phyloP scores from a whole-genome alignment of 495 filamentous ascomycete genomes.

The Trichoderma orchidacearum region DNA sequence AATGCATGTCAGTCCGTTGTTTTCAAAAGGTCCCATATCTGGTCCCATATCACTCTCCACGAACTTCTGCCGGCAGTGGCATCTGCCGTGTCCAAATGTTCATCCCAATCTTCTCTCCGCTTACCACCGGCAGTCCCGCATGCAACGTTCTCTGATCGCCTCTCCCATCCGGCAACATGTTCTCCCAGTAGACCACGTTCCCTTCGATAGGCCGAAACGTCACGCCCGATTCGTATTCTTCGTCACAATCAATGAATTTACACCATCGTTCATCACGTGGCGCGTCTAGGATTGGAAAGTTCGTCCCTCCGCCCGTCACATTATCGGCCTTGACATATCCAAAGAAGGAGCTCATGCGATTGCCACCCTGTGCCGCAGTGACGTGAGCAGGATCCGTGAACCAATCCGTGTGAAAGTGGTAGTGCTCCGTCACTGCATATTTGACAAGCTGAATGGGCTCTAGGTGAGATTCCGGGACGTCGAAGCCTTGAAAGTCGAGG shows the following conservation, averaged over 20 bases:
- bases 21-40: too few species aligned
- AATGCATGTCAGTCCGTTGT: too few species aligned
- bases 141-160: conserved; percentile 57
- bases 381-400: conserved; percentile 28
- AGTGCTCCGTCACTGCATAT: conserved; percentile 32
- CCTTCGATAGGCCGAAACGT: conserved; percentile 55
- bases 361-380: conserved; percentile 26
- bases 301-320: conserved; percentile 40
- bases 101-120: conserved; percentile 63
- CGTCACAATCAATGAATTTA: conserved; percentile 44
- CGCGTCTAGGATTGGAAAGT: conserved; percentile 33
- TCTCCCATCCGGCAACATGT: conserved; percentile 40
- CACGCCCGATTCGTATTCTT: conserved; percentile 38
- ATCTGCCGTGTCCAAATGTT: conserved; percentile 57
- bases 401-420: conserved; percentile 45
- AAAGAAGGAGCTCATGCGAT: conserved; percentile 40
- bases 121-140: conserved; percentile 52
- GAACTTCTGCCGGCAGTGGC: conserved; percentile 17
- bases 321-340: conserved; percentile 35
- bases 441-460: conserved; percentile 42
- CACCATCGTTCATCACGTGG: conserved; percentile 39
- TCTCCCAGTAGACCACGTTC: conserved; percentile 68
- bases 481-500: conserved; percentile 53
- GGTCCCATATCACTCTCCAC: conserved; percentile 14
- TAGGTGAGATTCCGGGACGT: conserved; percentile 24